These are phyloP conservation scores for Cyclanthera cordifolia DNA, from an alignment of 306 rosid genomes.

Conservation along the genomic window DNA sequence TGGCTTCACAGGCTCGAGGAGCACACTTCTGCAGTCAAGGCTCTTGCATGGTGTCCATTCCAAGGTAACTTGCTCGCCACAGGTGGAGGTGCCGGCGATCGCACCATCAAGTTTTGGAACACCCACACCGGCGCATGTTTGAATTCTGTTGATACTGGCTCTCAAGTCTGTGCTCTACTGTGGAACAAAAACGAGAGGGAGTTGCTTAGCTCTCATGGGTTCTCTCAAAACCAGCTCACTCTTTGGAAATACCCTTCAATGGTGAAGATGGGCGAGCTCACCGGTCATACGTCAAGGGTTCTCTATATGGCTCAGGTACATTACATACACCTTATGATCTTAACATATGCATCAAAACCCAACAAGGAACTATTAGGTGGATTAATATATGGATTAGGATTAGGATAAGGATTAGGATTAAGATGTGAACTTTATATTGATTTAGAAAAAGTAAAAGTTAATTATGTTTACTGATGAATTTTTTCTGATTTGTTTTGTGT, in stretches of 20 bases:
- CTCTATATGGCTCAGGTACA: constrained; percentile 48
- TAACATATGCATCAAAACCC: too few relatives aligned
- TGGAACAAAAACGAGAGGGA: constrained; percentile 89
- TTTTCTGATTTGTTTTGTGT: neutral
- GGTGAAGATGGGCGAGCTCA: constrained; percentile 68
- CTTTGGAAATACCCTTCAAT: constrained; percentile 90
- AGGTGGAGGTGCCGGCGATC: constrained; percentile 67
- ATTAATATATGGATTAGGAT: too few relatives aligned
- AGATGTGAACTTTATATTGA: too few relatives aligned
- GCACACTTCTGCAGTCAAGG: constrained; percentile 63
- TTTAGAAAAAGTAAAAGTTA: too few relatives aligned
- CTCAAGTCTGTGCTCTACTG: constrained; percentile 58
- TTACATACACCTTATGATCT: neutral
- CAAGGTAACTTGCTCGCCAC: constrained; percentile 54
- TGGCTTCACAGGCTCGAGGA: constrained; percentile 74
- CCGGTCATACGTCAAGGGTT: constrained; percentile 72
- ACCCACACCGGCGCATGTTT: constrained; percentile 69
- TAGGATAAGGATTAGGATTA: too few relatives aligned
- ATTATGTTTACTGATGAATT: neutral
- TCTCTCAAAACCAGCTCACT: constrained; percentile 55
- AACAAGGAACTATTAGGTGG: too few relatives aligned
- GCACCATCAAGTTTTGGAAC: constrained; percentile 66
- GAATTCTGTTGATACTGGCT: constrained; percentile 61
- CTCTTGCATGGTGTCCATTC: constrained; percentile 84
- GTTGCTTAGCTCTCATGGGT: constrained; percentile 81